These are phyloP conservation scores for Lactarius vividus DNA, from an alignment of 768 basidiomycete species.

Conservation along the genomic window DNA sequence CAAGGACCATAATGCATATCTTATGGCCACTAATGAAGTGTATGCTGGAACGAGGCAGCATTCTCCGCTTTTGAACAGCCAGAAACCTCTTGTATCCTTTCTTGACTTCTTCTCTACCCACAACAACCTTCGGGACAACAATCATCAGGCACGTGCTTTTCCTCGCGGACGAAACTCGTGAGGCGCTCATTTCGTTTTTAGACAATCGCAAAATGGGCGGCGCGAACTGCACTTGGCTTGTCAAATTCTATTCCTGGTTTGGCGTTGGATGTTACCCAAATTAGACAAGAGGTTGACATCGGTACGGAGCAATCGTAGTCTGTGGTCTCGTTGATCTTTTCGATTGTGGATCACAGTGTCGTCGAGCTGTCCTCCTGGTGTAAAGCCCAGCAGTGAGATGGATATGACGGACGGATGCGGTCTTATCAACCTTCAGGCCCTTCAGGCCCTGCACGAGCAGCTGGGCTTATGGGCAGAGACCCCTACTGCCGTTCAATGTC, in stretches of 20 bases:
- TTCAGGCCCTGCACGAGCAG: constrained; percentile 32
- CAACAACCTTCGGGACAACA: constrained; percentile 49
- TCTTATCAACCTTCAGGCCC: constrained; percentile 55
- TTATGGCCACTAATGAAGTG: constrained; percentile 53
- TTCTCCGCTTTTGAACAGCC: constrained; percentile 9
- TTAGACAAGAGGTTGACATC: constrained; percentile 46
- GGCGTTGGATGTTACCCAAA: constrained; percentile 38
- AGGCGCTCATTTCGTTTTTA: constrained; percentile 30
- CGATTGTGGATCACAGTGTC: constrained; percentile 30
- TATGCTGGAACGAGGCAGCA: constrained; percentile 16
- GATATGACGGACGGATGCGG: constrained; percentile 75
- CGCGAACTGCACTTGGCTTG: constrained; percentile 58
- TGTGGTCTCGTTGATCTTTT: not conserved
- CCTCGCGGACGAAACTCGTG: not conserved
- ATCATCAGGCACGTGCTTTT: constrained; percentile 44
- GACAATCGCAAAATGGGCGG: constrained; percentile 63
- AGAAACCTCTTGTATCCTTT: constrained; percentile 34
- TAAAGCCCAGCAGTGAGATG: constrained; percentile 33
- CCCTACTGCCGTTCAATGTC: constrained; percentile 34
- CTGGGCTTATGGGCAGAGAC: constrained; percentile 27
- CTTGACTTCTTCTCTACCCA: constrained; percentile 53
- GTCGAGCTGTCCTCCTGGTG: constrained; percentile 23
- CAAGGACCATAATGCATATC: constrained; percentile 57
- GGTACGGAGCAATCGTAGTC: constrained; percentile 36
- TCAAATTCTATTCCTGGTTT: constrained; percentile 64